Percentiles rank a stretch among this genome's conserved stretches.
phyloP scores from a whole-genome alignment of 345 rosid genomes.

The Balakata baccata region DNA sequence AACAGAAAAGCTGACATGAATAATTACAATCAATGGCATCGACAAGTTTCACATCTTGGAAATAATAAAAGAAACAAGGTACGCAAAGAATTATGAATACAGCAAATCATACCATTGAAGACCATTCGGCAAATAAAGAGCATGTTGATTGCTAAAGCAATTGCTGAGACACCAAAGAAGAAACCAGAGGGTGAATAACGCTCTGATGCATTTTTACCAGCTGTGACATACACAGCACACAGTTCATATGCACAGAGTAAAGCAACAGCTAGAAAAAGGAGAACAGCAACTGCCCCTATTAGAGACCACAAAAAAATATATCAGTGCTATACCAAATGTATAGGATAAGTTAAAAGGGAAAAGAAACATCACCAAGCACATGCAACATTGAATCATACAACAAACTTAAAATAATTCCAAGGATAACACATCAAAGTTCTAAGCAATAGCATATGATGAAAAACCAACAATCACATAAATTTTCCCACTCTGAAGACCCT shows the following conservation, averaged over 20 bases:
- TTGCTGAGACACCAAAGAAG: conserved; percentile 98
- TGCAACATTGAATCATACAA: conserved; percentile 4
- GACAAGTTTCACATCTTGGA: conserved; percentile 7
- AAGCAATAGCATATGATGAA: too few species aligned
- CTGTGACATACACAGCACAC: conserved; percentile 94
- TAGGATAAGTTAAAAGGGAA: conserved; percentile 3
- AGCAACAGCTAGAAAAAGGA: conserved; percentile 92
- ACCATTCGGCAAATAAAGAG: conserved; percentile 97
- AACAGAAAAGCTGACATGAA: not conserved
- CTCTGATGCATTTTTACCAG: conserved; percentile 80
- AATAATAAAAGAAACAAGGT: conserved; percentile 10
- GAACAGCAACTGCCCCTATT: conserved; percentile 94
- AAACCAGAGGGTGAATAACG: conserved; percentile 96
- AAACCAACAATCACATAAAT: too few species aligned
- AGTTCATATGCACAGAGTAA: conserved; percentile 95
- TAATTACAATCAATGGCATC: conserved; percentile 7
- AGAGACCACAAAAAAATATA: conserved; percentile 15
- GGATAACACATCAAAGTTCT: too few species aligned
- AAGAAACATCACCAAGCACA: not conserved
- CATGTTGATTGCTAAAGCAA: conserved; percentile 97
- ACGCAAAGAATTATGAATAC: conserved; percentile 15
- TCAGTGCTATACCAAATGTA: conserved; percentile 20
- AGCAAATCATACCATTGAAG: conserved; percentile 75
- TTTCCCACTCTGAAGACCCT: too few species aligned
- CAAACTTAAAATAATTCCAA: not conserved